Evolutionary conservation across 129 eudicot species (phyloP).

Genomic region (Mikania micrantha): DNA sequence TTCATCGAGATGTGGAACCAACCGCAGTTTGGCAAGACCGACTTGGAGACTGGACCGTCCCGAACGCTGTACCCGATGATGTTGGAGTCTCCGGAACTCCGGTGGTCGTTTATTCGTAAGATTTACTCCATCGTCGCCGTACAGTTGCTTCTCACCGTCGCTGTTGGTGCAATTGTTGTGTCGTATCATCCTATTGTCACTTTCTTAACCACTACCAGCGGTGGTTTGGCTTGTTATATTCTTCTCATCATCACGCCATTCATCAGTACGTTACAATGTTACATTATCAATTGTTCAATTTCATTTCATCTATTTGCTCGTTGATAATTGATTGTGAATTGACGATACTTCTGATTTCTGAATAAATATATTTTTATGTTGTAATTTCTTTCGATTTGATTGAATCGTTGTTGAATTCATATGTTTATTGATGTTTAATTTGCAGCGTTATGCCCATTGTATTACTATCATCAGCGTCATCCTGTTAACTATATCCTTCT

Average conservation of each 20-base stretch:
- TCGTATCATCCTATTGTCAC: slow-evolving; percentile 37
- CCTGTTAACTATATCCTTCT: slow-evolving; percentile 70
- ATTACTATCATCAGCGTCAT: slow-evolving; percentile 63
- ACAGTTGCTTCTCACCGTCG: slow-evolving; percentile 67
- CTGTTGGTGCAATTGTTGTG: slow-evolving; percentile 64
- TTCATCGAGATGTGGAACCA: slow-evolving; percentile 42
- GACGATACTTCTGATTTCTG: background rate
- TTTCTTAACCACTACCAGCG: slow-evolving; percentile 50
- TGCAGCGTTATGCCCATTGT: slow-evolving; percentile 72
- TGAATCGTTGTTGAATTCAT: background rate
- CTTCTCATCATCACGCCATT: slow-evolving; percentile 58
- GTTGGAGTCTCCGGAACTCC: slow-evolving; percentile 63
- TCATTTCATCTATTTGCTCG: background rate
- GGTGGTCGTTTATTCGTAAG: slow-evolving; percentile 81
- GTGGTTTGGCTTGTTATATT: slow-evolving; percentile 53
- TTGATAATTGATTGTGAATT: background rate
- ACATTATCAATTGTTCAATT: too few relatives aligned
- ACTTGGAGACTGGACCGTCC: slow-evolving; percentile 45
- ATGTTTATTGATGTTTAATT: background rate
- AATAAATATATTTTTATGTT: background rate
- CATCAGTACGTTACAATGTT: slow-evolving; percentile 33
- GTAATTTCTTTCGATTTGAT: background rate
- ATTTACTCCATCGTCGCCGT: slow-evolving; percentile 55
- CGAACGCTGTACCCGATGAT: slow-evolving; percentile 56
- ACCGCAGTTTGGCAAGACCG: slow-evolving; percentile 41